Base-by-base conservation (phyloP, 2,329 filamentous ascomycete species). In the Phyllosticta citriasiana region DNA sequence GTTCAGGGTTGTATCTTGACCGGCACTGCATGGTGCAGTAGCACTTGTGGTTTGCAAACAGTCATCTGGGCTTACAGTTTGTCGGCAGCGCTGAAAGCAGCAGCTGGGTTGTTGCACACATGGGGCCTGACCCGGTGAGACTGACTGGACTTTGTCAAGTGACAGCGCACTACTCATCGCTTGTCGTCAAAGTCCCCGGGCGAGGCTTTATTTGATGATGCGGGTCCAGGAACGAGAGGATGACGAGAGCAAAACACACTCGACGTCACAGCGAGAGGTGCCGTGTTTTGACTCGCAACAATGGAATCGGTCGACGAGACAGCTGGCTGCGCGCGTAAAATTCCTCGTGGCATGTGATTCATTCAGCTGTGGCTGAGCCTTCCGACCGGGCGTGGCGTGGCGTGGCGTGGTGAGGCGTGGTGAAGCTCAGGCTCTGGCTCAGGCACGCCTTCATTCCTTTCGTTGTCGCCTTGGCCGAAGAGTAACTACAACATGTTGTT, bases 301-400 rank as follows among this genome's bases (percentile, higher is more conserved):
- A 10, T 7, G 30, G 30, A 33, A 33, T 33, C 30, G 30, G 30
- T 33, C 30, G 57, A 59, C 54, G 51, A 25, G 53, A 33, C 54
- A 47, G 57, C 50, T 33, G 55, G 57, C 57, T 59, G 57, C 57
- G 55, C 54, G 52, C 57, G 57, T 27, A 60, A 60, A 55, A 60
- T 52, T 60, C 58, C 58, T 55, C 54, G 33, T 30, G 58, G 24
- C 58, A 60, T 60, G 58, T 60, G 58, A 60, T 57, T 54, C 59
- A 60, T 57, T 54, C 59, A 57, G 59, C 59, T 54, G 56, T 54
- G 56, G 54, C n/a, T 27, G 59, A 47, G 27, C 40, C 52, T 27
- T 3, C 53, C 50, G 58, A 12, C 52, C 53, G 19, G 9, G 51
- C 51, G 47, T 22, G 47, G 57, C 57, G 52, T 59, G 57, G 57